These are phyloP conservation scores for Chalciporus chontae DNA, from an alignment of 768 basidiomycete genomes.

Conservation along the genomic window DNA sequence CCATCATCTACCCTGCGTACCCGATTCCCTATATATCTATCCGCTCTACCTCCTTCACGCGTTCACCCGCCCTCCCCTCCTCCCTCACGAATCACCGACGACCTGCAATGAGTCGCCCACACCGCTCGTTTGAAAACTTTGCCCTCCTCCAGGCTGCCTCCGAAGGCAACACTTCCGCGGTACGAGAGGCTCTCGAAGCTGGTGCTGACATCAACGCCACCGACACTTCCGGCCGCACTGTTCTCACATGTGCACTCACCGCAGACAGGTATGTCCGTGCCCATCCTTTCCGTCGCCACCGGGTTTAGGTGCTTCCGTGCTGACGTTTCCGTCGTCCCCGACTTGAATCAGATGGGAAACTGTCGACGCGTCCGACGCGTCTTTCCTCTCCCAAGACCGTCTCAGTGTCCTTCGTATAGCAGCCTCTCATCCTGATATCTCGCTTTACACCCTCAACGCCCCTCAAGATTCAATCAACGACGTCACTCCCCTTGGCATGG, in stretches of 20 bases:
- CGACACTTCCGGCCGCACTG: slow-evolving; percentile 57
- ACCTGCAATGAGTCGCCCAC: slow-evolving; percentile 35
- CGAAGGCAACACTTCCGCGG: slow-evolving; percentile 50
- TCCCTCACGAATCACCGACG: slow-evolving; percentile 30
- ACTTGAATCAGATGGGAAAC: slow-evolving; percentile 56
- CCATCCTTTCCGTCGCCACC: slow-evolving; percentile 1
- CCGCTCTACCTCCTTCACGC: slow-evolving; percentile 7
- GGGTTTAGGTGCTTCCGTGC: neutral
- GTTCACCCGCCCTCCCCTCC: neutral
- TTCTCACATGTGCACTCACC: slow-evolving; percentile 66
- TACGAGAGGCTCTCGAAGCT: slow-evolving; percentile 48
- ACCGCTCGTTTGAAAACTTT: slow-evolving; percentile 39
- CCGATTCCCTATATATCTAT: slow-evolving; percentile 18
- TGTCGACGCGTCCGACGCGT: slow-evolving; percentile 68
- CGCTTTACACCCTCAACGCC: slow-evolving; percentile 71
- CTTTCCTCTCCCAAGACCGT: slow-evolving; percentile 55
- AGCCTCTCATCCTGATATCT: slow-evolving; percentile 52
- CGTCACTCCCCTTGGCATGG: slow-evolving; percentile 74
- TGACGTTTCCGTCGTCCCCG: neutral
- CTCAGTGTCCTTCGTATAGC: slow-evolving; percentile 56
- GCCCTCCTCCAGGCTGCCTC: slow-evolving; percentile 54
- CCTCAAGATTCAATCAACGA: slow-evolving; percentile 67
- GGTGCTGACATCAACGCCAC: slow-evolving; percentile 70
- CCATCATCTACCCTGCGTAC: neutral
- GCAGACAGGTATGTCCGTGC: slow-evolving; percentile 56